Evolutionary conservation across 2,329 filamentous ascomycete genomes (phyloP), one percentile per base, ranked within the genome.

Genomic region (Cladosporium sp.): DNA sequence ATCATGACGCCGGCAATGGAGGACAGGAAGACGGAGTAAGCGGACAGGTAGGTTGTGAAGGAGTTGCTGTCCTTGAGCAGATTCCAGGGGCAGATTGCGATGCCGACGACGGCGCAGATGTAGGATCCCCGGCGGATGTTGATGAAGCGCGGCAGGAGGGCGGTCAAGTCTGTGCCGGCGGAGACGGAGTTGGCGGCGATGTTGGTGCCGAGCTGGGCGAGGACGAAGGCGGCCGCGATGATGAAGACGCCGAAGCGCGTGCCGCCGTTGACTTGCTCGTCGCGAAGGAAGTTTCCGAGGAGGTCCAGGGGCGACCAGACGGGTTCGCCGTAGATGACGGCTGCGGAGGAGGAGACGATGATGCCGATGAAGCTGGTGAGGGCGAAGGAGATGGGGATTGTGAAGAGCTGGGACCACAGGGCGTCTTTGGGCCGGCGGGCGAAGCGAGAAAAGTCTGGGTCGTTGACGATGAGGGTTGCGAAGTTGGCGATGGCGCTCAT

Each of bases 401-500:
- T 76, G 55, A 76, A 51, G 1, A 95, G 73, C 68, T 95, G 90
- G 0, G 89, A 84, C 81, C 86, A 88, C 6, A 94, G 63, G 0
- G 88, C 87, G 63, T 93, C 86, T 15, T 72, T 77, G 1, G 88
- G 88, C 63, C 84, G 88, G 16, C 73, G 72, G 2, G 89, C 86
- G 61, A 95, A 96, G 66, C 91, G 85, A 16, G 87, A 76, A 47
- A 56, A 58, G 29, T 53, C 51, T 25, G 62, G 43, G 51, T 56
- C 47, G 53, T 78, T 79, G 13, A 77, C 71, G 11, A 69, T 72
- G 2, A 79, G 48, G 12, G 45, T 33, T 1, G 89, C 87, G 63
- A 95, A 95, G 71, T 95, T 95, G 60, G 88, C 86, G 56, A 96
- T 90, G 3, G 87, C 84, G 19, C 79, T 84, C 89, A 95, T 95